Evolutionary conservation across 768 basidiomycete species (phyloP).

Genomic region (Scleroderma citrinum): DNA sequence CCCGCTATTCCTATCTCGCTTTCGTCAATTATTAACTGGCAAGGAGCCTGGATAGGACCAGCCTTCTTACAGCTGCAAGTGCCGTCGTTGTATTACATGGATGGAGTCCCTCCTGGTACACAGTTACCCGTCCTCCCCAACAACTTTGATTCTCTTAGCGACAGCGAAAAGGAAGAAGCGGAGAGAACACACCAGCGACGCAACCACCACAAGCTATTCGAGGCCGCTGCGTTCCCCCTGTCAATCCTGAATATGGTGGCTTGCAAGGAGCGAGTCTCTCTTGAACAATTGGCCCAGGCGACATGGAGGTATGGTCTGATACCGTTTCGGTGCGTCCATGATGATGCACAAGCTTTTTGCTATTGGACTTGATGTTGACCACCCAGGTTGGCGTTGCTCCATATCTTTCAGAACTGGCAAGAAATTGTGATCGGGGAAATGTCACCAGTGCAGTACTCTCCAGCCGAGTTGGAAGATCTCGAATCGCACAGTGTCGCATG

Average conservation of each 20-base stretch:
- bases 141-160: conserved; percentile 1
- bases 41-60: conserved; percentile 10
- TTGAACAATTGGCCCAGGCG: conserved; percentile 3
- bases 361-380: neutral
- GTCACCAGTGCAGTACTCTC: neutral
- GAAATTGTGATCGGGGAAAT: neutral
- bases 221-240: neutral
- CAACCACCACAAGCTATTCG: neutral
- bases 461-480: neutral
- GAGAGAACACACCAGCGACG: neutral
- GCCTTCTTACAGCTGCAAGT: conserved; percentile 9
- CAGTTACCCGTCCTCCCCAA: neutral
- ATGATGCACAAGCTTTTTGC: neutral
- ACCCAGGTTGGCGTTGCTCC: neutral
- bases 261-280: conserved; percentile 2
- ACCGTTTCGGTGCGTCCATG: neutral
- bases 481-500: neutral
- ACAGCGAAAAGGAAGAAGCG: conserved; percentile 1
- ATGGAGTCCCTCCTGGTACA: neutral
- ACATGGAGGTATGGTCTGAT: conserved; percentile 7
- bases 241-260: conserved; percentile 3
- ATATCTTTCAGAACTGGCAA: neutral
- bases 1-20: conserved; percentile 3
- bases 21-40: conserved; percentile 12
- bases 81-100: neutral